phyloP scores from a whole-genome alignment of 225 moss, liverwort and hornwort species.

The Marchantia polymorpha region DNA sequence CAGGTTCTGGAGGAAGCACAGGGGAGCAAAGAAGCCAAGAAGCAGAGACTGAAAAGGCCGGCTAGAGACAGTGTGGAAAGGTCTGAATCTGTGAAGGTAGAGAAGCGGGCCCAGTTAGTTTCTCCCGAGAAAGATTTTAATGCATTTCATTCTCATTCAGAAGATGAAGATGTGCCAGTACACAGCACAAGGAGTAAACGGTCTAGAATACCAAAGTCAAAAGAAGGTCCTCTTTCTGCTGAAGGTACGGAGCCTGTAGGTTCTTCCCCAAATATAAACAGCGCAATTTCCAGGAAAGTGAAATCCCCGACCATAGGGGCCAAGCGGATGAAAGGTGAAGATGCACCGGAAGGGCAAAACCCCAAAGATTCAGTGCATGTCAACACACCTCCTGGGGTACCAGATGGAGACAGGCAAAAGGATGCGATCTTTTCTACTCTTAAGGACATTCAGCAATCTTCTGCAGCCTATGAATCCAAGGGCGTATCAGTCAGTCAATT shows the following conservation, averaged over 20 bases:
- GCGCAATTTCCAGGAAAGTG: neutral
- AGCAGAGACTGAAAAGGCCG: slow-evolving; percentile 5
- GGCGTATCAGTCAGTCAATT: neutral
- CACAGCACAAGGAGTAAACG: slow-evolving; percentile 14
- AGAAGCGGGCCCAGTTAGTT: neutral
- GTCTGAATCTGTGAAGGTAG: slow-evolving; percentile 1
- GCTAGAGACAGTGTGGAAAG: neutral
- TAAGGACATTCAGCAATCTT: neutral
- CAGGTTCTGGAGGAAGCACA: neutral
- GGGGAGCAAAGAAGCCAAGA: slow-evolving; percentile 5
- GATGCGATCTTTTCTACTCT: neutral
- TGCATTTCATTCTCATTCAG: neutral
- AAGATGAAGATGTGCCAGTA: slow-evolving; percentile 9
- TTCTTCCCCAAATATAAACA: neutral
- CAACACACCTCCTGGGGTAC: neutral
- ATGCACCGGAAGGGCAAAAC: neutral
- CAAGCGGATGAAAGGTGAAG: slow-evolving; percentile 20
- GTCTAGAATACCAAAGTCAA: slow-evolving; percentile 20
- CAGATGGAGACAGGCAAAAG: neutral
- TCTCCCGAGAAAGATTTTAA: neutral
- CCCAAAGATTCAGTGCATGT: neutral
- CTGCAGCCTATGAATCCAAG: neutral
- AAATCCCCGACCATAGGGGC: neutral
- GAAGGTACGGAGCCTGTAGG: slow-evolving; percentile 10
- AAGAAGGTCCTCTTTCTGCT: neutral